A percentile compares a stretch with the other conserved stretches of the same genome.
These are phyloP conservation scores for Cardamine occulta DNA, from an alignment of 345 rosid species.

Conservation along the genomic window DNA sequence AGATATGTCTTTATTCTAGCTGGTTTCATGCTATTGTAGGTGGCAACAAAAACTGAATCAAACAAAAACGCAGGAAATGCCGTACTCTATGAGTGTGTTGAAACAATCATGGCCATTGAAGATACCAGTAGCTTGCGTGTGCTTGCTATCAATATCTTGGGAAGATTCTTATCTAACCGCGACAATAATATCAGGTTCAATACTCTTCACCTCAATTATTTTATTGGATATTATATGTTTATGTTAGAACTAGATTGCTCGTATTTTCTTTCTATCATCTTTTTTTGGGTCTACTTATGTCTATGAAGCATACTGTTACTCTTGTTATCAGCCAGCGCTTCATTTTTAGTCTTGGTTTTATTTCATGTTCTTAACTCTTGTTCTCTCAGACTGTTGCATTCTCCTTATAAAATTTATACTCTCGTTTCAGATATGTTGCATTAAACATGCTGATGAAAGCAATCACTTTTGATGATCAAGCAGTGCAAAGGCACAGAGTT, in stretches of 20 bases:
- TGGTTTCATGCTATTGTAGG: constrained; percentile 54
- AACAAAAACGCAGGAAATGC: constrained; percentile 99
- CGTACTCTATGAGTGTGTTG: constrained; percentile 95
- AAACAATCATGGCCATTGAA: constrained; percentile 97
- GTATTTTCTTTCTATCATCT: constrained; percentile 2
- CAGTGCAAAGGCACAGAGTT: constrained; percentile 94
- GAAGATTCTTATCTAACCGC: constrained; percentile 96
- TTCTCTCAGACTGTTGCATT: constrained; percentile 68
- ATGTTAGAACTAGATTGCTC: constrained; percentile 11
- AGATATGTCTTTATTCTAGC: constrained; percentile 29
- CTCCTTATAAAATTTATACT: constrained; percentile 14
- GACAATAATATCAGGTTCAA: constrained; percentile 97
- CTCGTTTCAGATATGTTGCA: constrained; percentile 79
- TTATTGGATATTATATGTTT: constrained; percentile 4
- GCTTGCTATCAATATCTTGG: constrained; percentile 97
- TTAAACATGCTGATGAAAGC: constrained; percentile 98
- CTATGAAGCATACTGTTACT: constrained; percentile 10
- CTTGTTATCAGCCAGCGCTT: constrained; percentile 11
- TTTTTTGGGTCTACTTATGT: constrained; percentile 19
- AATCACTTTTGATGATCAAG: constrained; percentile 84
- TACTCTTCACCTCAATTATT: constrained; percentile 12
- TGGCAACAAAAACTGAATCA: constrained; percentile 98
- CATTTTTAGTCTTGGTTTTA: background rate
- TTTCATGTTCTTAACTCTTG: constrained; percentile 23
- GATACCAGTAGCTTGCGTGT: constrained; percentile 96